phyloP scores from a whole-genome alignment of 805 yeast species.

The Metschnikowia hibisci region DNA sequence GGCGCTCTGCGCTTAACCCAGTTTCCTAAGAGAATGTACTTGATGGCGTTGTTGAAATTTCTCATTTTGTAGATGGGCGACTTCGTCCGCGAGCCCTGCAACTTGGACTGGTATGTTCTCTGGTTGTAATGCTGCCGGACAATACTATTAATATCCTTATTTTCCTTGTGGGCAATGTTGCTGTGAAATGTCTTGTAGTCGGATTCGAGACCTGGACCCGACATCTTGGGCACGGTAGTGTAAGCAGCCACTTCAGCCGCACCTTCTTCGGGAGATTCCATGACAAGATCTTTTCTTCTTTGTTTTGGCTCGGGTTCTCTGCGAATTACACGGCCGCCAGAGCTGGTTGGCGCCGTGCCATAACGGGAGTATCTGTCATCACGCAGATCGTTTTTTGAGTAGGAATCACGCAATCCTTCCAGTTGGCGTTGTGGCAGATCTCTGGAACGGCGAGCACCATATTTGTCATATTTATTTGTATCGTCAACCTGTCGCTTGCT shows the following conservation, averaged over 20 bases:
- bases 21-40: constrained; percentile 76
- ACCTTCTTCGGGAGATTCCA: constrained; percentile 7
- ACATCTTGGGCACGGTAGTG: constrained; percentile 16
- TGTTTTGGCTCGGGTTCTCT: constrained; percentile 17
- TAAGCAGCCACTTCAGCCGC: constrained; percentile 15
- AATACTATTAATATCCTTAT: constrained; percentile 53
- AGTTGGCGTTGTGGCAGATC: not conserved
- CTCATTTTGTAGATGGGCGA: constrained; percentile 86
- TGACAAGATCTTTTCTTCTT: constrained; percentile 7
- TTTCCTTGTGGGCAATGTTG: constrained; percentile 29
- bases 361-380: constrained; percentile 18
- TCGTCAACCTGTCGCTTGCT: constrained; percentile 20
- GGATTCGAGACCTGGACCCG: constrained; percentile 16
- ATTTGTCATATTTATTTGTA: constrained; percentile 36
- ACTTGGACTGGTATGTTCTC: constrained; percentile 65
- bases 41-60: constrained; percentile 87
- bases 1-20: constrained; percentile 41
- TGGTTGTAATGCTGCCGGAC: constrained; percentile 85
- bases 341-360: constrained; percentile 13
- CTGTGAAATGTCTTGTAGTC: constrained; percentile 39
- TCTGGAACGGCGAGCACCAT: constrained; percentile 23
- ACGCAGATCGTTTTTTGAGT: not conserved
- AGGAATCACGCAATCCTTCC: not conserved
- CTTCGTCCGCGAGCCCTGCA: constrained; percentile 54
- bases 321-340: constrained; percentile 14